These are phyloP conservation scores for Xylariaceae sp. DNA, from an alignment of 2,329 filamentous ascomycete genomes.

Conservation along the genomic window DNA sequence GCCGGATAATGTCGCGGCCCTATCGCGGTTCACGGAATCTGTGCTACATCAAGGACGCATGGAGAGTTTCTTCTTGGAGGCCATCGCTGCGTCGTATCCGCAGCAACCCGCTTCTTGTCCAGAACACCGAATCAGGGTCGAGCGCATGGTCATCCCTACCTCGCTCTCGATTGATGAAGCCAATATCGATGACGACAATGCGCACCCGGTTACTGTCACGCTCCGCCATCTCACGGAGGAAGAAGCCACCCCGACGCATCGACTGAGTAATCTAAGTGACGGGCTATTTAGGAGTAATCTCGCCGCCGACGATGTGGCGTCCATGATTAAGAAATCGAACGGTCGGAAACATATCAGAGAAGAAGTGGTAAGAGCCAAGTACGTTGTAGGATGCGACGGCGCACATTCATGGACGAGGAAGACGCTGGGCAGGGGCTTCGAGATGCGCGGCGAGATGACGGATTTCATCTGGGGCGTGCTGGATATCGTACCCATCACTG, in stretches of 20 bases:
- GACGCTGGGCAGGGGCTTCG: constrained; percentile 57
- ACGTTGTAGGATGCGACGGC: constrained; percentile 72
- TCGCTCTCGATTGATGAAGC: constrained; percentile 57
- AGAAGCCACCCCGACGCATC: constrained; percentile 55
- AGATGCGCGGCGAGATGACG: constrained; percentile 62
- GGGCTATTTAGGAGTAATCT: constrained; percentile 65
- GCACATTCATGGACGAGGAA: constrained; percentile 70
- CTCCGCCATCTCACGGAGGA: constrained; percentile 62
- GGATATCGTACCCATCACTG: constrained; percentile 50
- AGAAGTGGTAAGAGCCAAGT: constrained; percentile 62
- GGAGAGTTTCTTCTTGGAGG: constrained; percentile 63
- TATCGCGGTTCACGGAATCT: constrained; percentile 63
- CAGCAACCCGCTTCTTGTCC: constrained; percentile 28
- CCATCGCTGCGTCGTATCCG: constrained; percentile 48
- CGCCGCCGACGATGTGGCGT: constrained; percentile 58
- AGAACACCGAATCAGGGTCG: constrained; percentile 51
- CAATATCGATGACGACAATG: constrained; percentile 52
- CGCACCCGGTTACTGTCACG: constrained; percentile 64
- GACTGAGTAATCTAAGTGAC: constrained; percentile 49
- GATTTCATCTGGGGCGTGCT: constrained; percentile 59
- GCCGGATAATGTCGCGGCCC: constrained; percentile 59
- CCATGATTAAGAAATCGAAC: constrained; percentile 44
- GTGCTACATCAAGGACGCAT: constrained; percentile 69
- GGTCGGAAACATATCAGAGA: constrained; percentile 44
- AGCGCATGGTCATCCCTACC: constrained; percentile 63